Evolutionary conservation across 768 basidiomycete species (phyloP).

Genomic region (Termitomyces sp.): DNA sequence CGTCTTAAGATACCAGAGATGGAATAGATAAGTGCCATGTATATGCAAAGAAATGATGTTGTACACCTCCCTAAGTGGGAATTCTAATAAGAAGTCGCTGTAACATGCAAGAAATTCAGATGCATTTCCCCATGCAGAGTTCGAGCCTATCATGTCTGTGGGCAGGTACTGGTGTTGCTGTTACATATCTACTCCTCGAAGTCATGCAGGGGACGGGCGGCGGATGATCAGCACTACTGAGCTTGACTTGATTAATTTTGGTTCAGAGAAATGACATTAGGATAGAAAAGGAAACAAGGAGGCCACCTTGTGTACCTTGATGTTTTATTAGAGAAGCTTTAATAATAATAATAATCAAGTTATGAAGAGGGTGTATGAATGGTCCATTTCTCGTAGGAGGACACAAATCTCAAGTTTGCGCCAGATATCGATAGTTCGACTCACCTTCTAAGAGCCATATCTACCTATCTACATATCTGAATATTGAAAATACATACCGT

Average conservation of each 20-base stretch:
- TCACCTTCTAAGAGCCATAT: not conserved
- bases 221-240: too few relatives aligned
- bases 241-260: too few relatives aligned
- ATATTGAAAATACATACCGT: not conserved
- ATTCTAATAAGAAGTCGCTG: not conserved
- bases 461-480: not conserved
- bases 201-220: not conserved
- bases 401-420: slow-evolving; percentile 4
- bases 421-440: not conserved
- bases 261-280: not conserved
- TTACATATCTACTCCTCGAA: too few relatives aligned
- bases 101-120: not conserved
- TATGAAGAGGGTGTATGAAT: not conserved
- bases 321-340: too few relatives aligned
- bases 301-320: not conserved
- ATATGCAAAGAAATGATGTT: too few relatives aligned
- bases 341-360: too few relatives aligned
- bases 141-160: too few relatives aligned
- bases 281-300: not conserved
- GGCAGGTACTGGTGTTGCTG: too few relatives aligned
- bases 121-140: not conserved
- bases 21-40: not conserved
- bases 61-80: not conserved
- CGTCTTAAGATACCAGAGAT: not conserved
- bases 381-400: not conserved